These are phyloP conservation scores for Prototheca cutis DNA, from an alignment of 163 green algal genomes.

Conservation along the genomic window DNA sequence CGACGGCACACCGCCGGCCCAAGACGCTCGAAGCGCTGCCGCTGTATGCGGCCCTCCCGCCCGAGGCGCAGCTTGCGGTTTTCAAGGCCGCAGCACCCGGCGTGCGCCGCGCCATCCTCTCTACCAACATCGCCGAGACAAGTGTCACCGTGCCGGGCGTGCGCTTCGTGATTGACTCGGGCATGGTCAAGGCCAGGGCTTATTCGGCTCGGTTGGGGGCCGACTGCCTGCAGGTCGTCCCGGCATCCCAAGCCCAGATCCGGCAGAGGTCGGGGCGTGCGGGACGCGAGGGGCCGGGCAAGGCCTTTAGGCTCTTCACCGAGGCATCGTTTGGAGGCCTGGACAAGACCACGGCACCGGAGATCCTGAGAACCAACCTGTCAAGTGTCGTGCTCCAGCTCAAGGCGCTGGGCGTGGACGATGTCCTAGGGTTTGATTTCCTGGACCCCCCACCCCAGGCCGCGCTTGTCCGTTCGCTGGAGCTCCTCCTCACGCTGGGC, in stretches of 20 bases:
- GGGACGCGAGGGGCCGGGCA: slow-evolving; percentile 70
- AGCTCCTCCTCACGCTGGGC: slow-evolving; percentile 69
- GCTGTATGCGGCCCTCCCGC: slow-evolving; percentile 74
- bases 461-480: slow-evolving; percentile 65
- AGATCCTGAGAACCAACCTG: slow-evolving; percentile 79
- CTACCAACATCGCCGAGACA: slow-evolving; percentile 93
- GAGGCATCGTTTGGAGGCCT: slow-evolving; percentile 58
- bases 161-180: slow-evolving; percentile 74
- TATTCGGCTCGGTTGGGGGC: slow-evolving; percentile 64
- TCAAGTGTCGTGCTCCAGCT: slow-evolving; percentile 29
- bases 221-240: slow-evolving; percentile 74
- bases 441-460: slow-evolving; percentile 64
- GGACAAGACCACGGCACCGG: slow-evolving; percentile 49
- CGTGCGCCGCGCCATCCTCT: slow-evolving; percentile 67
- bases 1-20: background rate
- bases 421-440: slow-evolving; percentile 82
- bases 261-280: slow-evolving; percentile 72
- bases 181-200: slow-evolving; percentile 73
- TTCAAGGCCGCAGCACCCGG: slow-evolving; percentile 57
- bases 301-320: slow-evolving; percentile 79
- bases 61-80: slow-evolving; percentile 66
- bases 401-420: slow-evolving; percentile 68
- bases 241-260: slow-evolving; percentile 72
- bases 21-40: slow-evolving; percentile 45
- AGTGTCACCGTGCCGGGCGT: slow-evolving; percentile 81